Evolutionary conservation across 2,329 filamentous ascomycete genomes (phyloP).

Genomic region (Botrytis deweyae): DNA sequence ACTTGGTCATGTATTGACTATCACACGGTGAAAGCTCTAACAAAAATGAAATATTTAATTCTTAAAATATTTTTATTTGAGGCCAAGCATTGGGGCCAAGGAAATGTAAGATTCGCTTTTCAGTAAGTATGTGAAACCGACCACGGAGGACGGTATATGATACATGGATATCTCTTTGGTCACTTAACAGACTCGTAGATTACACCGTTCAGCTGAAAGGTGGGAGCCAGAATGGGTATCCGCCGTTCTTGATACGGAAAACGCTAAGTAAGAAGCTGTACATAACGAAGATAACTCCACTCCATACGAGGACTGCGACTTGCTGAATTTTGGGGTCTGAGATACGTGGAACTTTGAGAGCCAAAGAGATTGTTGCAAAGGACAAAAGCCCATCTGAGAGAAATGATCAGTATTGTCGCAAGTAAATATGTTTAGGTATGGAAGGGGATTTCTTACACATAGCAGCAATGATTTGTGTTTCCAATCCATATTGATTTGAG

Average conservation of each 20-base stretch:
- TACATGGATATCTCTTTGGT: conserved; percentile 14
- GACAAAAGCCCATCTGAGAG: conserved; percentile 71
- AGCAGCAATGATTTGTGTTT: conserved; percentile 91
- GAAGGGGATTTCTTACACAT: conserved; percentile 67
- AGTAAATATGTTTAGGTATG: conserved; percentile 31
- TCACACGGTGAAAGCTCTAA: neutral
- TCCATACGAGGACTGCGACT: conserved; percentile 78
- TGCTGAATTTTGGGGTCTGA: conserved; percentile 74
- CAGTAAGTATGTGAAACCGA: conserved; percentile 19
- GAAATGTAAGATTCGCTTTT: conserved; percentile 11
- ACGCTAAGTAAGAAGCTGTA: conserved; percentile 95
- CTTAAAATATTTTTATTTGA: neutral
- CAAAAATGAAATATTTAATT: neutral
- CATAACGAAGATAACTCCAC: conserved; percentile 70
- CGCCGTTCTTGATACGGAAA: conserved; percentile 91
- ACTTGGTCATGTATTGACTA: neutral
- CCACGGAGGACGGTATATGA: conserved; percentile 10
- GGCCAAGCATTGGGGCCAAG: conserved; percentile 6
- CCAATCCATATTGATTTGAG: conserved; percentile 88
- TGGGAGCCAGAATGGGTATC: conserved; percentile 91
- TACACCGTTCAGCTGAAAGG: conserved; percentile 57
- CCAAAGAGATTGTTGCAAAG: conserved; percentile 87
- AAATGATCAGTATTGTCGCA: conserved; percentile 20
- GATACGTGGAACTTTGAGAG: conserved; percentile 89
- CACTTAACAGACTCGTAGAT: neutral